Evolutionary conservation across 2,329 filamentous ascomycete species (phyloP).

Genomic region (Penicillium sp.): DNA sequence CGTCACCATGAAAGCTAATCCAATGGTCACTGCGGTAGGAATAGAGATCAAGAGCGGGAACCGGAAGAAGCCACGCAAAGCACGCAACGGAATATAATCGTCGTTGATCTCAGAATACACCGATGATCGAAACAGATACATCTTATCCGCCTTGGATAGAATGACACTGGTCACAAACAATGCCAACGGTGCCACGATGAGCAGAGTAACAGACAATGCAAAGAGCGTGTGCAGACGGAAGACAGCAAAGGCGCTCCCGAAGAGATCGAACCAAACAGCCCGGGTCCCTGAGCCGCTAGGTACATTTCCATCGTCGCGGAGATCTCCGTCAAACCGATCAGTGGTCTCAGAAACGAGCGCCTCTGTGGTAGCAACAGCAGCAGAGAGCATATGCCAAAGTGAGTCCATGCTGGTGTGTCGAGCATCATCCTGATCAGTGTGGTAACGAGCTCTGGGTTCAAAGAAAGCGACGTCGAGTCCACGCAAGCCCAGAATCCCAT

Average conservation of each 20-base stretch:
- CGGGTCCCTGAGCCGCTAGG: constrained; percentile 65
- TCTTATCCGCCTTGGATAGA: constrained; percentile 71
- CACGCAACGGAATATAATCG: constrained; percentile 64
- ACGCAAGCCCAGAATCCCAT: constrained; percentile 72
- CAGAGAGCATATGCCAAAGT: constrained; percentile 94
- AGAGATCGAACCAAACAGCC: constrained; percentile 92
- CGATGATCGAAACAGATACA: constrained; percentile 78
- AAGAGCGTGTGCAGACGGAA: constrained; percentile 81
- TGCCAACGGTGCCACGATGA: constrained; percentile 74
- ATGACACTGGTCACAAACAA: constrained; percentile 68
- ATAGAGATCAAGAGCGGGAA: constrained; percentile 74
- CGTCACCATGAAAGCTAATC: constrained; percentile 69
- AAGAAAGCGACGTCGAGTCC: constrained; percentile 93
- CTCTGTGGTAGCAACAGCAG: constrained; percentile 71
- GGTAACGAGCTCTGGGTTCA: constrained; percentile 79
- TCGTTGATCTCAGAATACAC: constrained; percentile 61
- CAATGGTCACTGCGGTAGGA: constrained; percentile 67
- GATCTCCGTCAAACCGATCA: constrained; percentile 62
- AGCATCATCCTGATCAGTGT: constrained; percentile 84
- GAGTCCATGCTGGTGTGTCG: constrained; percentile 66
- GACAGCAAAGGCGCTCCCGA: constrained; percentile 74
- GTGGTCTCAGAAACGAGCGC: constrained; percentile 68
- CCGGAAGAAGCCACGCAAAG: constrained; percentile 78
- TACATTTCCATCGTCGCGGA: constrained; percentile 60
- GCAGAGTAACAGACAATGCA: constrained; percentile 77